Evolutionary conservation across 2,329 filamentous ascomycete genomes (phyloP).

Genomic region (Cercospora berteroae): DNA sequence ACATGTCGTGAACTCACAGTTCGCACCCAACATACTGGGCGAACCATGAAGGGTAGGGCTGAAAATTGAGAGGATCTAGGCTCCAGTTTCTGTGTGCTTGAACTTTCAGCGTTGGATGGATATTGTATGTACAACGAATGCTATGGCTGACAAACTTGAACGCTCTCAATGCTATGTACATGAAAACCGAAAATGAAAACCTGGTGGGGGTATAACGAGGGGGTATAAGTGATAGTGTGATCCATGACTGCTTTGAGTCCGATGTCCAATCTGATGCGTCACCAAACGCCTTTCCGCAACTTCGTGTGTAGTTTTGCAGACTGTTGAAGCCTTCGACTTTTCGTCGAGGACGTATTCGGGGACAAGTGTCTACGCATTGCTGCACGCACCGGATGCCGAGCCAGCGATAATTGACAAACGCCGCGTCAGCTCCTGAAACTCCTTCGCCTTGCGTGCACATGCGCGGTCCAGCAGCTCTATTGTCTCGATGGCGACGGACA

Average conservation of each 20-base stretch:
- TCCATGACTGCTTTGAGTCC: background rate
- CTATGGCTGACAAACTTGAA: background rate
- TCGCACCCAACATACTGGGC: background rate
- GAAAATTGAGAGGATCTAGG: background rate
- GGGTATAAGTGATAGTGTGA: background rate
- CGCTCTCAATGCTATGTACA: conserved; percentile 4
- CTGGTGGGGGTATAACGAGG: background rate
- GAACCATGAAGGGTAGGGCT: background rate
- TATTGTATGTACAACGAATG: conserved; percentile 1
- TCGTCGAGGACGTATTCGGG: background rate
- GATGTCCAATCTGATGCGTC: background rate
- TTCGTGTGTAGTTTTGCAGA: background rate
- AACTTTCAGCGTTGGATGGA: background rate
- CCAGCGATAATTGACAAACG: conserved; percentile 9
- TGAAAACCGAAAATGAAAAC: background rate
- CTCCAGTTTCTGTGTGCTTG: background rate
- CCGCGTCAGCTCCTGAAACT: conserved; percentile 12
- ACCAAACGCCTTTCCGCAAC: background rate
- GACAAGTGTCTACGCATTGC: background rate
- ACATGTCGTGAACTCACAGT: background rate
- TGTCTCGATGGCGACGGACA: conserved; percentile 23
- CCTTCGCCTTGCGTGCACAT: conserved; percentile 18
- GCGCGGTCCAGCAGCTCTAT: conserved; percentile 19
- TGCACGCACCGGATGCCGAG: background rate
- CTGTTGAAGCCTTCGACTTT: background rate